Conservation (phyloP, 2,329 filamentous ascomycete species). For the Xylariaceae sp. region DNA sequence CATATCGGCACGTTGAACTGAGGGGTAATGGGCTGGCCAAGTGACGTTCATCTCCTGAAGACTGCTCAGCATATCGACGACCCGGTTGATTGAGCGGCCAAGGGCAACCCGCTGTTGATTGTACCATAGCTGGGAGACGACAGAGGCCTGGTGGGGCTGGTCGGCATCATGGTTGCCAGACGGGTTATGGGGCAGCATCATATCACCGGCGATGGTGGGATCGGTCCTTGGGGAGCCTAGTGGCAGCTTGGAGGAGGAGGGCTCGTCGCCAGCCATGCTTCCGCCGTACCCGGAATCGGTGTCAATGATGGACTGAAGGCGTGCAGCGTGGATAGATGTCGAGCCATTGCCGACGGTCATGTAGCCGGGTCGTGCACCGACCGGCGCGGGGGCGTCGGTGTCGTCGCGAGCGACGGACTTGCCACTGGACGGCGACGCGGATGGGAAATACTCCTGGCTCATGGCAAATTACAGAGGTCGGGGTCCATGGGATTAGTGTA, state of each 20-base stretch:
- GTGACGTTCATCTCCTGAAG: constrained; percentile 84
- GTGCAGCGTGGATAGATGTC: constrained; percentile 75
- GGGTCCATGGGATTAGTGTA: background rate
- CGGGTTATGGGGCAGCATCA: constrained; percentile 40
- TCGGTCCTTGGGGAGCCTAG: constrained; percentile 39
- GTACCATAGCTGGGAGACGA: constrained; percentile 90
- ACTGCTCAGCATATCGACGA: constrained; percentile 76
- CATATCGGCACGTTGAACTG: constrained; percentile 61
- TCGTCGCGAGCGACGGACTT: constrained; percentile 39
- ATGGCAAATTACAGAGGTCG: constrained; percentile 35
- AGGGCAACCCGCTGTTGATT: constrained; percentile 86
- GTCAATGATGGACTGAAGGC: constrained; percentile 76
- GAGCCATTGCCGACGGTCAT: constrained; percentile 85
- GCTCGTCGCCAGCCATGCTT: constrained; percentile 65
- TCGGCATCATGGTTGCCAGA: constrained; percentile 54
- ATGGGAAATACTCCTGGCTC: constrained; percentile 54
- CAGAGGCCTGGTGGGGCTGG: constrained; percentile 67
- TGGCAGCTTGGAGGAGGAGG: constrained; percentile 33
- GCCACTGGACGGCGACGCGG: constrained; percentile 29
- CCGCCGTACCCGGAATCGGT: constrained; percentile 89
- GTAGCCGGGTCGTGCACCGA: constrained; percentile 56
- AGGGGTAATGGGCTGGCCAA: constrained; percentile 95
- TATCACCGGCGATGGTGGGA: constrained; percentile 43
- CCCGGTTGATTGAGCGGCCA: constrained; percentile 81
- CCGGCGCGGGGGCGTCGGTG: constrained; percentile 20